A percentile compares a stretch with the other conserved stretches of the same genome.
These are phyloP conservation scores for Endothia cerciana DNA, from an alignment of 2,329 filamentous ascomycete species.

Conservation along the genomic window DNA sequence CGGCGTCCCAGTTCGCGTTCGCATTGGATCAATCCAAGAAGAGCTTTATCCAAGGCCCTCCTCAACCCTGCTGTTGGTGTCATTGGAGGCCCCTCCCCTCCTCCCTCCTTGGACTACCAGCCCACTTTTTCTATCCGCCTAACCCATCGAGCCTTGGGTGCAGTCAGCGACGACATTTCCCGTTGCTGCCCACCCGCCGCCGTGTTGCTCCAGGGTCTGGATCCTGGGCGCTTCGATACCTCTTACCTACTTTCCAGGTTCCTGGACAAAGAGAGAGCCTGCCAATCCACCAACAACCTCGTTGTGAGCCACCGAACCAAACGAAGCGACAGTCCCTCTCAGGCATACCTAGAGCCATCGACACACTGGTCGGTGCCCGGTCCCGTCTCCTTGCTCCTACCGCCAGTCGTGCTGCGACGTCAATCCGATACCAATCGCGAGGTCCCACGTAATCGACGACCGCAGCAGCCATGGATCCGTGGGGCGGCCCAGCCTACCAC, in stretches of 20 bases:
- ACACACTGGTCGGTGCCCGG: no score
- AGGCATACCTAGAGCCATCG: conserved; percentile 2
- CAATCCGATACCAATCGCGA: conserved; percentile 22
- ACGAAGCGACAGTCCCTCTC: conserved; percentile 4
- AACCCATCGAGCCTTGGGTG: conserved; percentile 22
- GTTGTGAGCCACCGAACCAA: conserved; percentile 9
- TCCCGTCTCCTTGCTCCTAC: conserved; percentile 1
- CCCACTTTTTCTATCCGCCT: conserved; percentile 27
- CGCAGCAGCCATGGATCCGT: conserved; percentile 58
- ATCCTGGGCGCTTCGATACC: conserved; percentile 21
- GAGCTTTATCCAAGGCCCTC: conserved; percentile 15
- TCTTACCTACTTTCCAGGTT: conserved; percentile 12
- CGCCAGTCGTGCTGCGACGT: conserved; percentile 21
- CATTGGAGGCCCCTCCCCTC: conserved; percentile 20
- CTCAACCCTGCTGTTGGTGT: conserved; percentile 16
- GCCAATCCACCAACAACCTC: conserved; percentile 13
- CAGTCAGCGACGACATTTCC: conserved; percentile 25
- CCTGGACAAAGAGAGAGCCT: conserved; percentile 8
- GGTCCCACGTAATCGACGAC: conserved; percentile 28
- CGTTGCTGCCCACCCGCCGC: conserved; percentile 26
- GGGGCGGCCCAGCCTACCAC: conserved; percentile 63
- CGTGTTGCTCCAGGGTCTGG: conserved; percentile 22
- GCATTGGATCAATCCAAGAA: conserved; percentile 17
- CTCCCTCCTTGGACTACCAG: conserved; percentile 20
- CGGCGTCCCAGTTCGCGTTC: background rate